Evolutionary conservation across 495 filamentous ascomycete species (phyloP).

Genomic region (Penicillium paxilli): DNA sequence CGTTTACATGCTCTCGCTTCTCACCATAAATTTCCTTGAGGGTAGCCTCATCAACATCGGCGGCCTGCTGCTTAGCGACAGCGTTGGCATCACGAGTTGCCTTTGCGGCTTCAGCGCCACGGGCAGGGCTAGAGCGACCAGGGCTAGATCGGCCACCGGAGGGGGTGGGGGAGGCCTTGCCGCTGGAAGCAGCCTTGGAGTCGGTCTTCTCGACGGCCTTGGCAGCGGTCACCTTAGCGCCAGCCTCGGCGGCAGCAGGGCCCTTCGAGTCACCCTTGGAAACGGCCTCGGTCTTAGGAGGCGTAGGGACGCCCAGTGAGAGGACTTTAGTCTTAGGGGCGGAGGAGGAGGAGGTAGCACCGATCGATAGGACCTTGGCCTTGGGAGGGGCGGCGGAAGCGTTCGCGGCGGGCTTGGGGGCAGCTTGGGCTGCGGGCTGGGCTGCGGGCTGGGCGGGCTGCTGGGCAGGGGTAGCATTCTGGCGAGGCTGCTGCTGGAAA

Average conservation of each 20-base stretch:
- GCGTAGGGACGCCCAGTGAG: slow-evolving; percentile 55
- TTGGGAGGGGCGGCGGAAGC: slow-evolving; percentile 32
- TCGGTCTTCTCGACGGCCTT: slow-evolving; percentile 82
- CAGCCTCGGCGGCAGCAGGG: slow-evolving; percentile 48
- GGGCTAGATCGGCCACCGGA: slow-evolving; percentile 79
- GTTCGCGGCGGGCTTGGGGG: slow-evolving; percentile 30
- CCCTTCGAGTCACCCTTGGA: slow-evolving; percentile 54
- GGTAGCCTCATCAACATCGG: slow-evolving; percentile 87
- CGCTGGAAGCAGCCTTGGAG: slow-evolving; percentile 51
- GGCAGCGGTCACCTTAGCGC: slow-evolving; percentile 71
- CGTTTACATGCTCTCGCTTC: slow-evolving; percentile 83
- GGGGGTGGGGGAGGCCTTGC: slow-evolving; percentile 73
- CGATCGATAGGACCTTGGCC: slow-evolving; percentile 35
- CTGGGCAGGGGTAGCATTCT: slow-evolving; percentile 55
- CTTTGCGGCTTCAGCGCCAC: slow-evolving; percentile 45
- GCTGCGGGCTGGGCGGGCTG: slow-evolving; percentile 61
- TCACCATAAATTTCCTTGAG: slow-evolving; percentile 97
- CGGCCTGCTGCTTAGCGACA: slow-evolving; percentile 82
- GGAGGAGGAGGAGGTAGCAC: slow-evolving; percentile 45
- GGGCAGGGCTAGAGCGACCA: slow-evolving; percentile 49
- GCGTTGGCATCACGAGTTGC: slow-evolving; percentile 72
- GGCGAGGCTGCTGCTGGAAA: slow-evolving; percentile 47
- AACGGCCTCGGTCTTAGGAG: slow-evolving; percentile 48
- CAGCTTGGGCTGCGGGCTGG: slow-evolving; percentile 21
- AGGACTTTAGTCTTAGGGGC: slow-evolving; percentile 70